Conservation (phyloP, 495 filamentous ascomycete species). For the Penicillium nucicola region DNA sequence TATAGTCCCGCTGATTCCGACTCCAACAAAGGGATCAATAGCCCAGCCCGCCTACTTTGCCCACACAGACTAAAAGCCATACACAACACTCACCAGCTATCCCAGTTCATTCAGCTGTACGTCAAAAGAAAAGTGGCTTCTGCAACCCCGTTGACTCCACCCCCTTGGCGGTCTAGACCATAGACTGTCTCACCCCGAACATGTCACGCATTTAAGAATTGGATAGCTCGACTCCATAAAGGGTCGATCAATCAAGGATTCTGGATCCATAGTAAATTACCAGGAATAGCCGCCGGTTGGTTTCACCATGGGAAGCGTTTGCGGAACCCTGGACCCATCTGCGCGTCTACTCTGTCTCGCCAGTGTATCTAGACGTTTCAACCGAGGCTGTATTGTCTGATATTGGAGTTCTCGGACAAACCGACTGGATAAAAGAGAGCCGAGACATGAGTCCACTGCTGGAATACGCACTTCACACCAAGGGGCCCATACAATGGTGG, state of each 20-base stretch:
- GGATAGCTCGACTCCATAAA: neutral
- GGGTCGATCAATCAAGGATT: neutral
- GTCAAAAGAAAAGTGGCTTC: slow-evolving; percentile 7
- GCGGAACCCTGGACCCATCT: neutral
- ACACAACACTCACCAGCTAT: neutral
- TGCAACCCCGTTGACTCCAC: slow-evolving; percentile 5
- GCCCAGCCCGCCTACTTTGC: no score
- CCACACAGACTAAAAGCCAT: neutral
- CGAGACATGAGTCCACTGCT: no score
- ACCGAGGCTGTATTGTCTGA: neutral
- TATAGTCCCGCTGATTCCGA: no score
- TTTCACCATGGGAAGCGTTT: neutral
- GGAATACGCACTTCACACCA: no score
- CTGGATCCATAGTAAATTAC: neutral
- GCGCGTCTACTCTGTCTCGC: neutral
- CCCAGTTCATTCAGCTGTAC: neutral
- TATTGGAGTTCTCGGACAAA: neutral
- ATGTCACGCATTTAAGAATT: slow-evolving; percentile 1
- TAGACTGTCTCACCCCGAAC: neutral
- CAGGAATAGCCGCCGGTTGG: neutral
- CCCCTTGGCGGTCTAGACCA: neutral
- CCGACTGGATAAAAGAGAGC: no score
- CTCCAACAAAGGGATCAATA: no score
- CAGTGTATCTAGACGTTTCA: neutral
- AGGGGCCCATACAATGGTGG: no score